Evolutionary conservation across 495 filamentous ascomycete species (phyloP).

Genomic region (Penicillium samsonianum): DNA sequence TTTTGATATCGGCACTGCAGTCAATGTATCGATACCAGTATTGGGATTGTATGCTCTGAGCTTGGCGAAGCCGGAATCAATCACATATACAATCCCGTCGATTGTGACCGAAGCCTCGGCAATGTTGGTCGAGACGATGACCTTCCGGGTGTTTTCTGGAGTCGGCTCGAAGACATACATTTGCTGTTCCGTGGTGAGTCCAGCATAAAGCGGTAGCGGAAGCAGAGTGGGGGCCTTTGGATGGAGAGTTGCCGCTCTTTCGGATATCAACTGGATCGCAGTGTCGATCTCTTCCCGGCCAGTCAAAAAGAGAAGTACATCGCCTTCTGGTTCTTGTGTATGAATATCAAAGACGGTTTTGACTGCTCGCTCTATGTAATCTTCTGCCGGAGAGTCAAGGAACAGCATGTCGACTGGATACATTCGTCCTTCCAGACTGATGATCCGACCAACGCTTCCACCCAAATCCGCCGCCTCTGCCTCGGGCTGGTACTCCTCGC

Average conservation of each 20-base stretch:
- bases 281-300: conserved; percentile 93
- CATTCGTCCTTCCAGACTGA: conserved; percentile 87
- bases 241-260: conserved; percentile 75
- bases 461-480: conserved; percentile 42
- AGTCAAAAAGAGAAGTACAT: conserved; percentile 90
- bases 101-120: conserved; percentile 96
- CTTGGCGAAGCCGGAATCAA: conserved; percentile 93
- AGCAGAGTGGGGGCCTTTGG: conserved; percentile 68
- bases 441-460: conserved; percentile 65
- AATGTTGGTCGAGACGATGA: conserved; percentile 94
- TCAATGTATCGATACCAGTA: conserved; percentile 89
- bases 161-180: conserved; percentile 89
- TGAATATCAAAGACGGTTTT: conserved; percentile 94
- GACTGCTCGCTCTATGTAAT: conserved; percentile 86
- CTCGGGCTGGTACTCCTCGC: conserved; percentile 42
- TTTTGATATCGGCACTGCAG: conserved; percentile 84
- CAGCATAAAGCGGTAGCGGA: conserved; percentile 84
- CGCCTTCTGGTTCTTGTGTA: conserved; percentile 77
- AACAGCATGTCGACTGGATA: conserved; percentile 91
- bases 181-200: conserved; percentile 85
- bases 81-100: conserved; percentile 87
- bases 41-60: conserved; percentile 82
- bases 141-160: conserved; percentile 82
- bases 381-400: conserved; percentile 74
- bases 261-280: conserved; percentile 73